Percentiles rank a stretch among this genome's conserved stretches.
phyloP scores from a whole-genome alignment of 257 asterid species.

The Haberlea rhodopensis region DNA sequence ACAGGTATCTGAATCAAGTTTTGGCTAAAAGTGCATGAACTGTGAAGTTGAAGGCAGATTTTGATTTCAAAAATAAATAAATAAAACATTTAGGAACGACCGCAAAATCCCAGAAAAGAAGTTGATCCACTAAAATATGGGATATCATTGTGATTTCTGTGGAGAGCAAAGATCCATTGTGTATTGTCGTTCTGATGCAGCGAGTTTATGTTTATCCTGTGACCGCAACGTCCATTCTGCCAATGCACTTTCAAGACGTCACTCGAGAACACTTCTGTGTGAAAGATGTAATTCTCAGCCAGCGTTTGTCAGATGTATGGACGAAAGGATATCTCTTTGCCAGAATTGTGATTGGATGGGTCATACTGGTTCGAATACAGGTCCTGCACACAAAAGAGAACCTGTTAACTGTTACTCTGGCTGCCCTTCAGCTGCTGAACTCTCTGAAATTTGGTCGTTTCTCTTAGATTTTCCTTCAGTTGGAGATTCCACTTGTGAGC shows the following conservation, averaged over 20 bases:
- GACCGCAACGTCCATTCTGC: conserved; percentile 59
- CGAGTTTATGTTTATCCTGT: conserved; percentile 53
- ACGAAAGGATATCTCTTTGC: conserved; percentile 55
- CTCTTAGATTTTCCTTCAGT: conserved; percentile 35
- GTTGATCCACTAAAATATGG: conserved; percentile 29
- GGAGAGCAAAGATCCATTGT: conserved; percentile 49
- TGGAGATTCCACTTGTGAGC: conserved; percentile 47
- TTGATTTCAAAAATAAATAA: background rate
- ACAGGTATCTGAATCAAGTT: conserved; percentile 13
- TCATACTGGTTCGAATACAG: conserved; percentile 32
- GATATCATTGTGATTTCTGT: conserved; percentile 54
- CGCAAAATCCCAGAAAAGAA: background rate
- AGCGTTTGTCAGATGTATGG: conserved; percentile 43
- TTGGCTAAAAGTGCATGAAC: conserved; percentile 10
- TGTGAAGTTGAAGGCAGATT: conserved; percentile 3
- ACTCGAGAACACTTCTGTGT: conserved; percentile 53
- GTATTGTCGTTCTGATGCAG: conserved; percentile 56
- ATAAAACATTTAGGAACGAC: background rate
- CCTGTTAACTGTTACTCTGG: conserved; percentile 46
- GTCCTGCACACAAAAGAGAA: conserved; percentile 40
- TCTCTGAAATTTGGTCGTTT: conserved; percentile 48
- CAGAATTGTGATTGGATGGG: conserved; percentile 57
- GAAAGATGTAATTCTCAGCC: conserved; percentile 61
- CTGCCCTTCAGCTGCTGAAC: conserved; percentile 54
- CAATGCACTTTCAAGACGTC: conserved; percentile 53